Conservation (phyloP, 805 yeast genomes). For the Monosporozyma aerobia region DNA sequence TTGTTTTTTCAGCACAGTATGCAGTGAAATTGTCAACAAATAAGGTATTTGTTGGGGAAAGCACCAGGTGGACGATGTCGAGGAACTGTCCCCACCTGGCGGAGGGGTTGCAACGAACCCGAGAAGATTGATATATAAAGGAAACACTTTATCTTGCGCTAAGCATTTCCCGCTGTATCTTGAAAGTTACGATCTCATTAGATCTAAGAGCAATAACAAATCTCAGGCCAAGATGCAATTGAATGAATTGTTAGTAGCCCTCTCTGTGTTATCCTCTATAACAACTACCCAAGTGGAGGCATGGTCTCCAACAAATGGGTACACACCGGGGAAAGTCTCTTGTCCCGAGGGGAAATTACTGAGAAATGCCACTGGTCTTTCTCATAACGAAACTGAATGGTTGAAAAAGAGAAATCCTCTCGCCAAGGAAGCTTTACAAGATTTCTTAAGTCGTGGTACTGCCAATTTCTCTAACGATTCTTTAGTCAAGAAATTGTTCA, state of each 20-base stretch:
- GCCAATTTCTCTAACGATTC: constrained; percentile 16
- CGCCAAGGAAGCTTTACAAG: constrained; percentile 37
- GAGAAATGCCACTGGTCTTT: constrained; percentile 41
- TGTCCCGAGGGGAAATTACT: constrained; percentile 36
- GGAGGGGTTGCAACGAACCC: too few species aligned
- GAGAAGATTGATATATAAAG: not conserved
- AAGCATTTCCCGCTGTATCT: too few species aligned
- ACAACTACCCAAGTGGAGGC: constrained; percentile 12
- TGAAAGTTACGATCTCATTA: not conserved
- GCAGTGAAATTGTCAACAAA: not conserved
- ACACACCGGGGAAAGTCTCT: constrained; percentile 51
- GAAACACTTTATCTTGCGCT: too few species aligned
- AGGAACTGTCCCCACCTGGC: not conserved
- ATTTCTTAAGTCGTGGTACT: constrained; percentile 37
- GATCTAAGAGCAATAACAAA: not conserved
- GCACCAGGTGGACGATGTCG: not conserved
- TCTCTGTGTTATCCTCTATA: not conserved
- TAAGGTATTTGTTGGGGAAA: not conserved
- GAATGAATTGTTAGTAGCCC: not conserved
- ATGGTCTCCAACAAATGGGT: constrained; percentile 50
- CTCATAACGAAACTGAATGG: constrained; percentile 45
- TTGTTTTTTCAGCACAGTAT: not conserved
- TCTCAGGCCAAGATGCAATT: not conserved
- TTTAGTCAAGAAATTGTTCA: constrained; percentile 15
- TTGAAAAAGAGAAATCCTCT: constrained; percentile 37